Conservation (phyloP, 139 green algal genomes). For the Chlamydomonas sphaeroides region DNA sequence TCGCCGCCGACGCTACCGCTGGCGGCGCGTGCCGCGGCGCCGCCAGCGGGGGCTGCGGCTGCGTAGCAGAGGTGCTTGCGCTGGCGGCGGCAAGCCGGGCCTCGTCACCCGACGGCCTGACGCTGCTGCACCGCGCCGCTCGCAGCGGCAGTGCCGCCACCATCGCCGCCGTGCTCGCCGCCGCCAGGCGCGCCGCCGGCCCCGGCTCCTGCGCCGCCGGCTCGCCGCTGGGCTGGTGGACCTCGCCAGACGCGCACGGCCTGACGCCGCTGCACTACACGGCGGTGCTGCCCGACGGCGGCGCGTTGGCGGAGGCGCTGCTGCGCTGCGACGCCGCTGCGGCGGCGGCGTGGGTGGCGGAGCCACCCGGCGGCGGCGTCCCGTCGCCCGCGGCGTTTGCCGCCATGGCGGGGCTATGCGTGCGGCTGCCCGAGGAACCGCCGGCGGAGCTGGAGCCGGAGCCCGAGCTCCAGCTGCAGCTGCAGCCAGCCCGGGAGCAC, state of each 20-base stretch:
- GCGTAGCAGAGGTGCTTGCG: neutral
- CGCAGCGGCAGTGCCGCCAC: slow-evolving; percentile 12
- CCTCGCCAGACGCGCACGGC: slow-evolving; percentile 3
- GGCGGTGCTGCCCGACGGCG: slow-evolving; percentile 21
- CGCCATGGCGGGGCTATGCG: no score
- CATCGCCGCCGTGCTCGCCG: neutral
- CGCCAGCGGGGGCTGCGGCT: neutral
- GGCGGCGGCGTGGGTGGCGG: neutral
- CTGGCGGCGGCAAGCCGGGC: slow-evolving; percentile 1
- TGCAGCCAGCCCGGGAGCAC: no score
- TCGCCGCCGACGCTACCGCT: no score
- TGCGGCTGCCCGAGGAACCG: no score
- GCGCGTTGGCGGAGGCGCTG: neutral
- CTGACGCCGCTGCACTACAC: slow-evolving; percentile 33
- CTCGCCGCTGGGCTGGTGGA: neutral
- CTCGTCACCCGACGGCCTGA: slow-evolving; percentile 17
- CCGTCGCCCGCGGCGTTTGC: slow-evolving; percentile 28
- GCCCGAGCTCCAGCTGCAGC: no score
- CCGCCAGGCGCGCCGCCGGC: neutral
- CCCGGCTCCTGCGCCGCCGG: neutral
- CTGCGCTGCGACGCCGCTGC: neutral
- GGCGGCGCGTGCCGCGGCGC: neutral
- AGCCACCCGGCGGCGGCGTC: neutral
- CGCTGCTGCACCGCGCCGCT: slow-evolving; percentile 34
- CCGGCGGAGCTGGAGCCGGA: no score